Evolutionary conservation across 2,329 filamentous ascomycete genomes (phyloP), one percentile per base, ranked within the genome.

Genomic region (Talaromyces sp.): DNA sequence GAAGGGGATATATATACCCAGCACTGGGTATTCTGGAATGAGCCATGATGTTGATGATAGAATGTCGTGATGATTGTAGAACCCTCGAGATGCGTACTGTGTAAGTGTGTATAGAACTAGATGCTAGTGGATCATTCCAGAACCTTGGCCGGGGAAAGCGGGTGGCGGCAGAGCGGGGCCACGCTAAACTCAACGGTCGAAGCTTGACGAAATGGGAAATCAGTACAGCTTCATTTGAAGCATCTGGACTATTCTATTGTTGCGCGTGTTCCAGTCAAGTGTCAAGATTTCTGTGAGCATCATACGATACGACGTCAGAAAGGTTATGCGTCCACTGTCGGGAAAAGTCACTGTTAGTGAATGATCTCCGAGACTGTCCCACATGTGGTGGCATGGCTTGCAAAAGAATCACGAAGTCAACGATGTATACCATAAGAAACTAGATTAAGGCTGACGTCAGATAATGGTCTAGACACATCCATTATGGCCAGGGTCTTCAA

Each of bases 81-180:
- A 57, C 35, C 28, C 50, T 46, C 62, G 23, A 57, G 55, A 46
- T 40, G n/a, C n/a, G n/a, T n/a, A 14, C 21, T 18, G 11, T 14
- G 21, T 16, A 40, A 56, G 18, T 1, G n/a, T n/a, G n/a, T n/a
- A n/a, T 50, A 7, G 8, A 58, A 21, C 21, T 50, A 28, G 58
- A 60, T 11, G 50, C 2, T 40, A 12, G 62, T 63, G 62, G 62
- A 63, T 57, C 57, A 18, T 63, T 57, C 62, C 50, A 60, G 62
- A 63, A 63, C 12, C 5, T 37, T 44, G 44, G 3, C 21, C 12
- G 44, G 44, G 44, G 44, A 48, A 48, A n/a, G 44, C 58, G 54
- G 54, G 54, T 42, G 54, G 42, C 58, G 46, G 48, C 28, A 2
- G 42, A 50, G 57, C 50, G 57, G 57, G 44, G 42, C 57, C 39